phyloP scores from a whole-genome alignment of 352 stramenopile species.

The Phytophthora tubulina region DNA sequence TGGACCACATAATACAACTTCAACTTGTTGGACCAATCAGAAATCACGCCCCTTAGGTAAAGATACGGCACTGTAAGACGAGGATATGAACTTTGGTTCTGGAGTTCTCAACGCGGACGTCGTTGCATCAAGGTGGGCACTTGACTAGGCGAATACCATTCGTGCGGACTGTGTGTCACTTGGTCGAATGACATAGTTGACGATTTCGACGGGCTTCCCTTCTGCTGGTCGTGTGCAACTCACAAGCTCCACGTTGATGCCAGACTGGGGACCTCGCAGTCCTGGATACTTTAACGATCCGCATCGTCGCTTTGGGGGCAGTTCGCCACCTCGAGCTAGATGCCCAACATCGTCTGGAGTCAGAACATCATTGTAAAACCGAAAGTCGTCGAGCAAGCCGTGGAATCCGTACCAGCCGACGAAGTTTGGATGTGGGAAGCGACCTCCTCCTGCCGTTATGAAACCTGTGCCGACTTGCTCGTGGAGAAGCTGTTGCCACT shows the following conservation, averaged over 20 bases:
- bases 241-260: not conserved
- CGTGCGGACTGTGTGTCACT: too few relatives aligned
- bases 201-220: not conserved
- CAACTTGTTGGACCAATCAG: too few relatives aligned
- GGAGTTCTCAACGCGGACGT: too few relatives aligned
- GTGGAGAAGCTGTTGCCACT: constrained; percentile 46
- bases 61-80: too few relatives aligned
- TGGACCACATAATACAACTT: too few relatives aligned
- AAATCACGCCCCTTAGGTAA: too few relatives aligned
- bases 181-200: not conserved
- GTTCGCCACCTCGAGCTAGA: not conserved
- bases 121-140: too few relatives aligned
- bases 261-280: not conserved
- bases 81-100: too few relatives aligned
- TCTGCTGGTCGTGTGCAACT: not conserved
- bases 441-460: constrained; percentile 30
- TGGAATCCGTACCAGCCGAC: constrained; percentile 57
- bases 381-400: constrained; percentile 45
- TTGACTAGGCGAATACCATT: too few relatives aligned
- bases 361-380: constrained; percentile 19
- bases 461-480: constrained; percentile 52
- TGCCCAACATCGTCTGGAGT: not conserved
- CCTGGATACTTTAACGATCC: not conserved
- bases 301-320: not conserved
- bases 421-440: constrained; percentile 30